phyloP scores from a whole-genome alignment of 2,329 filamentous ascomycete species.

The Cylindrodendrum hubeiense region DNA sequence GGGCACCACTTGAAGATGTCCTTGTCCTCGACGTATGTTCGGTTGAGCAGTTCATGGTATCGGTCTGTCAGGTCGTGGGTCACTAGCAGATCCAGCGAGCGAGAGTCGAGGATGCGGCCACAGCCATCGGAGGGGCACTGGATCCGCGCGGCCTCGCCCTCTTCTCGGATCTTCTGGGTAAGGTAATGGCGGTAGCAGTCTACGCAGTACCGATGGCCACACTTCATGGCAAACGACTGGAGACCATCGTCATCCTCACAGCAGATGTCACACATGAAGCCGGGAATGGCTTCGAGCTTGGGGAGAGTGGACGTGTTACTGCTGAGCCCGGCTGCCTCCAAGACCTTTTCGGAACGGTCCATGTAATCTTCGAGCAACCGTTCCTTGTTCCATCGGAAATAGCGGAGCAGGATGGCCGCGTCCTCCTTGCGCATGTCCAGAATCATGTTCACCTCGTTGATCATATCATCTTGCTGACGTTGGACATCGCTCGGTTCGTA shows the following conservation, averaged over 20 bases:
- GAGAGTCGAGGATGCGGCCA: conserved; percentile 90
- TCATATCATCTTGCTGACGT: conserved; percentile 84
- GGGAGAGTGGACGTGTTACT: conserved; percentile 72
- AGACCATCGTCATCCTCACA: conserved; percentile 87
- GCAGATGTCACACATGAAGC: conserved; percentile 95
- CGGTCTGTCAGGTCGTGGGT: conserved; percentile 67
- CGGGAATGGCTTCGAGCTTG: conserved; percentile 76
- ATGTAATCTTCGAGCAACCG: conserved; percentile 95
- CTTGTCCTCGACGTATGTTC: conserved; percentile 97
- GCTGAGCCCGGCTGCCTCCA: conserved; percentile 87
- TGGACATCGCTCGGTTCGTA: conserved; percentile 85
- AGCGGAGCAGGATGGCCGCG: conserved; percentile 87
- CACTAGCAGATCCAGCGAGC: conserved; percentile 84
- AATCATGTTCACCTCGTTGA: conserved; percentile 92
- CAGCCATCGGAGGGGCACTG: conserved; percentile 92
- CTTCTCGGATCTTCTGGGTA: conserved; percentile 91
- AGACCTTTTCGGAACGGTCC: conserved; percentile 83
- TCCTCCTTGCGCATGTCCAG: conserved; percentile 91
- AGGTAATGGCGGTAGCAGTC: conserved; percentile 94
- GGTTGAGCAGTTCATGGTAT: conserved; percentile 88
- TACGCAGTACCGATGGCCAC: conserved; percentile 92
- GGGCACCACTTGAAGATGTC: conserved; percentile 98
- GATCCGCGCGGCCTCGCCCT: conserved; percentile 94
- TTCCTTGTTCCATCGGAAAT: conserved; percentile 97
- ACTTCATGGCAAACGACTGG: conserved; percentile 92